Percentiles rank a stretch among this genome's conserved stretches.
Conservation (phyloP, 352 stramenopile genomes). For the Blastocystis sp. region DNA sequence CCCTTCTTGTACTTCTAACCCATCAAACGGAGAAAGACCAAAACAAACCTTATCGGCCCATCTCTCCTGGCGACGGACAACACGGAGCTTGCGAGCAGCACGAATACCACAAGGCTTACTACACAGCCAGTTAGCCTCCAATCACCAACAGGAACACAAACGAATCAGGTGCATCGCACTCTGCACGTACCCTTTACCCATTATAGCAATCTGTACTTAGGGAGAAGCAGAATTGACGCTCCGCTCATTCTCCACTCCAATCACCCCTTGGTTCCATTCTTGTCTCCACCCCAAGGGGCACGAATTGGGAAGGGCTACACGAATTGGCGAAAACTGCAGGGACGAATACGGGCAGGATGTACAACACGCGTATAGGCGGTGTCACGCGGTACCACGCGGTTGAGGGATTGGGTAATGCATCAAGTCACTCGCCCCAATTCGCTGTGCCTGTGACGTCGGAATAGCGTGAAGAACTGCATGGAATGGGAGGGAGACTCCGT, state of each 20-base stretch:
- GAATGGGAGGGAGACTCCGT: no score
- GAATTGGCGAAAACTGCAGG: no score
- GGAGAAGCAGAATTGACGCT: background rate
- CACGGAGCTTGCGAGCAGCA: slow-evolving; percentile 98
- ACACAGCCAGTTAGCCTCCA: slow-evolving; percentile 6
- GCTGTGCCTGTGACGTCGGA: no score
- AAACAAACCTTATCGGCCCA: slow-evolving; percentile 89
- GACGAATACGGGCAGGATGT: no score
- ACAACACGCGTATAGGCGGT: no score
- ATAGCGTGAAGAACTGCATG: no score
- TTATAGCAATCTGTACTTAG: background rate
- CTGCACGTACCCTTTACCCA: background rate
- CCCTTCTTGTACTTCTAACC: slow-evolving; percentile 95
- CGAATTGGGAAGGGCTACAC: background rate
- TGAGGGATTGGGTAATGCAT: no score
- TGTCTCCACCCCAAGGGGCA: background rate
- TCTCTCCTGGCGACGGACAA: slow-evolving; percentile 94
- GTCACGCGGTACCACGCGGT: no score
- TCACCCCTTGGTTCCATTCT: background rate
- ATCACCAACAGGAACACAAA: slow-evolving; percentile 1
- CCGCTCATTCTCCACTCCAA: no score
- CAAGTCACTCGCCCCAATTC: no score
- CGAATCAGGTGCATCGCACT: background rate
- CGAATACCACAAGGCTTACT: slow-evolving; percentile 98
- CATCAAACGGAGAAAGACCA: slow-evolving; percentile 18